These are phyloP conservation scores for Mucor mucedo DNA, from an alignment of 371 early-diverging fungal species.

Conservation along the genomic window DNA sequence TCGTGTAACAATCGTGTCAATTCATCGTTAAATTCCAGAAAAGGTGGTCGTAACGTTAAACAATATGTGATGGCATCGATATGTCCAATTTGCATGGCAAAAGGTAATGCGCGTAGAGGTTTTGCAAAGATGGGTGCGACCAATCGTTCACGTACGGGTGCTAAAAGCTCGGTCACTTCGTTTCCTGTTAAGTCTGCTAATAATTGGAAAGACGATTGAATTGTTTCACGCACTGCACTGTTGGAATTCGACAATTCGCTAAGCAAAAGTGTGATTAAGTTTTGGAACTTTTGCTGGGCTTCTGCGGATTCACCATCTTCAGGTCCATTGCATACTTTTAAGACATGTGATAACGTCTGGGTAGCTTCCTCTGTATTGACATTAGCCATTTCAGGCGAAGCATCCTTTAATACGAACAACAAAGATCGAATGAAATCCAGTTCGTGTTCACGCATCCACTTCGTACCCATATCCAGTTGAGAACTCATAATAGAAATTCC, in stretches of 20 bases:
- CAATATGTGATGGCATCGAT: slow-evolving; percentile 98
- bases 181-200: slow-evolving; percentile 80
- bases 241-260: slow-evolving; percentile 94
- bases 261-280: slow-evolving; percentile 81
- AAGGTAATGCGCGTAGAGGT: slow-evolving; percentile 94
- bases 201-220: slow-evolving; percentile 82
- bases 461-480: slow-evolving; percentile 80
- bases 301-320: slow-evolving; percentile 65
- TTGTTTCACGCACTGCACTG: slow-evolving; percentile 85
- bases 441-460: slow-evolving; percentile 93
- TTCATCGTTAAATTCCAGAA: slow-evolving; percentile 92
- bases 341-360: slow-evolving; percentile 75
- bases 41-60: slow-evolving; percentile 86
- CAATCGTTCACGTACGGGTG: slow-evolving; percentile 84
- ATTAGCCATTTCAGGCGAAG: slow-evolving; percentile 80
- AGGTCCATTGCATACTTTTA: slow-evolving; percentile 82
- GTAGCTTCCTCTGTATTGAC: slow-evolving; percentile 79
- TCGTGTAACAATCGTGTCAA: slow-evolving; percentile 90
- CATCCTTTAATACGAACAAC: slow-evolving; percentile 93
- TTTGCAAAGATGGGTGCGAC: slow-evolving; percentile 96
- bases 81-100: slow-evolving; percentile 96
- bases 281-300: slow-evolving; percentile 64
- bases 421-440: slow-evolving; percentile 92
- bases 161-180: slow-evolving; percentile 84
- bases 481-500: slow-evolving; percentile 87